Percentiles rank a stretch among this genome's conserved stretches.
Conservation (phyloP, 495 filamentous ascomycete genomes). For the Penicillium macrosclerotiorum region DNA sequence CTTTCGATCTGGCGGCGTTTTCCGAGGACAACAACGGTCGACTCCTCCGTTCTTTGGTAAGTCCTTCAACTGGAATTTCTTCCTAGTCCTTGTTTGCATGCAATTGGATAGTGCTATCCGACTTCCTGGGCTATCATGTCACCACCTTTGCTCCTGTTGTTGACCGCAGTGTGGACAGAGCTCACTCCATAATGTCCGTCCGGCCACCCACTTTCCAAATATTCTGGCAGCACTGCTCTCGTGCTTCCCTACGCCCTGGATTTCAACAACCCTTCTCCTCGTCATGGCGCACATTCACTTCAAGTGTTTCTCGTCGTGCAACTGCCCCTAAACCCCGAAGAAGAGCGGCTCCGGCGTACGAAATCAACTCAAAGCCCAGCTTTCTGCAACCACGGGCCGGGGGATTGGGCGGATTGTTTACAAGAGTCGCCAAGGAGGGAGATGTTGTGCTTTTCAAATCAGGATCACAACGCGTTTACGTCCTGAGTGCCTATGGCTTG, state of each 20-base stretch:
- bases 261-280: slow-evolving; percentile 9
- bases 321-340: slow-evolving; percentile 17
- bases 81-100: not conserved
- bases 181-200: slow-evolving; percentile 29
- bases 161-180: slow-evolving; percentile 17
- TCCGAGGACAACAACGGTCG: slow-evolving; percentile 25
- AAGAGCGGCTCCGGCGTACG: slow-evolving; percentile 12
- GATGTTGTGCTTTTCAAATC: slow-evolving; percentile 57
- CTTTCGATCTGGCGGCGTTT: slow-evolving; percentile 23
- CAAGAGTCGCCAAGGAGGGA: slow-evolving; percentile 37
- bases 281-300: slow-evolving; percentile 37
- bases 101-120: not conserved
- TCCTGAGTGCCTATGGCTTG: slow-evolving; percentile 54
- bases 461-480: slow-evolving; percentile 58
- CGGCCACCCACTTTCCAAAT: slow-evolving; percentile 27
- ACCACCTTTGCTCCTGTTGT: slow-evolving; percentile 2
- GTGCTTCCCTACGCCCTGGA: slow-evolving; percentile 10
- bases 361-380: not conserved
- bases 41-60: slow-evolving; percentile 14
- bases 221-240: slow-evolving; percentile 28
- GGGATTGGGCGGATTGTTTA: slow-evolving; percentile 32
- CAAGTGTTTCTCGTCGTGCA: slow-evolving; percentile 26
- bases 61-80: slow-evolving; percentile 3
- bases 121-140: not conserved
- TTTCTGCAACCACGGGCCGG: slow-evolving; percentile 7